Conservation (phyloP, 164 flowering plant species). For the Platanus orientalis region DNA sequence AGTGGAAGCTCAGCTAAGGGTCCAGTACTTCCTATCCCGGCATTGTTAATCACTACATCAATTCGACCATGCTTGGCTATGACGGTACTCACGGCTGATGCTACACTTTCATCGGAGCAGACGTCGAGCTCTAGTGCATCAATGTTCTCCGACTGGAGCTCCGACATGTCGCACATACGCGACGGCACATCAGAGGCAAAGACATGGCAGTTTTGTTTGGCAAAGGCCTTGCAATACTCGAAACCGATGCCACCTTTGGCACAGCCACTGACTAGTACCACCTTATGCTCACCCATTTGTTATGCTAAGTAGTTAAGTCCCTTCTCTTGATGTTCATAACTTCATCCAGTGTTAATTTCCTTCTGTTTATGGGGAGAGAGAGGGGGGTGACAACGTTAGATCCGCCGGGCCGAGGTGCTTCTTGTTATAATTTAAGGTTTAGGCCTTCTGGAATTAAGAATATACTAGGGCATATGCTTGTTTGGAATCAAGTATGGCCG, state of each 20-base stretch:
- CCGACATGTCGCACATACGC: conserved; percentile 31
- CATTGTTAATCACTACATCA: conserved; percentile 59
- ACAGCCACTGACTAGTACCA: conserved; percentile 65
- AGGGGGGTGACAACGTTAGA: too few species aligned
- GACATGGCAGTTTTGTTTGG: conserved; percentile 48
- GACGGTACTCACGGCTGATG: conserved; percentile 29
- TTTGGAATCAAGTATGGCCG: too few species aligned
- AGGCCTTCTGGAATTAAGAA: too few species aligned
- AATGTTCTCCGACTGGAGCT: conserved; percentile 26
- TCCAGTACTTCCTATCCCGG: conserved; percentile 57
- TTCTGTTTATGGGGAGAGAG: too few species aligned
- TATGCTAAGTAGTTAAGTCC: too few species aligned
- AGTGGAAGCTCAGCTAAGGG: conserved; percentile 64
- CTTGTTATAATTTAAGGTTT: too few species aligned
- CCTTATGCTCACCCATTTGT: conserved; percentile 33
- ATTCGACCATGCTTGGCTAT: conserved; percentile 43
- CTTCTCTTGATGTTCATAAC: too few species aligned
- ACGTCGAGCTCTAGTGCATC: conserved; percentile 57
- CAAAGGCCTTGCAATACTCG: conserved; percentile 66
- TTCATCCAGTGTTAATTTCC: too few species aligned
- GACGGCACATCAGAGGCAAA: conserved; percentile 44
- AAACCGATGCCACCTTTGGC: conserved; percentile 70
- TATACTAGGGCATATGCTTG: too few species aligned
- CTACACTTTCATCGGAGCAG: conserved; percentile 47
- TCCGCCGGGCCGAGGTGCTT: too few species aligned